Percentiles rank a stretch among this genome's conserved stretches.
Evolutionary conservation across 768 basidiomycete species (phyloP).

Genomic region (button mushroom (Agaricus bisporus)): DNA sequence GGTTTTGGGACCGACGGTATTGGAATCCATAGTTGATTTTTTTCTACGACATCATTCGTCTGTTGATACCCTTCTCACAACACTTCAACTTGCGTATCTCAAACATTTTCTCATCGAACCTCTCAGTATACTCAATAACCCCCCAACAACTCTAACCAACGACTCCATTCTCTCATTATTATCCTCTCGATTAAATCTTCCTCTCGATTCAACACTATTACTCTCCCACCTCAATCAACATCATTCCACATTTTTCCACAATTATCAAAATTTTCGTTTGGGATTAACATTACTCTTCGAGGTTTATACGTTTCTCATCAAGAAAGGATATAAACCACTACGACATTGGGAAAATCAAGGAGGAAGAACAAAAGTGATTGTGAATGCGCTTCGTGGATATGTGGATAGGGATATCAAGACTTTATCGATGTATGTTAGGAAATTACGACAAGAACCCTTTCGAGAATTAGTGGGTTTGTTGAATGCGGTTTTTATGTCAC

Average conservation of each 20-base stretch:
- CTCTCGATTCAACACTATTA: neutral
- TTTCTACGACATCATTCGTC: conserved; percentile 51
- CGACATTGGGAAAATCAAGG: conserved; percentile 20
- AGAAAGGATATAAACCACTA: conserved; percentile 35
- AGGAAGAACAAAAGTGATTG: conserved; percentile 33
- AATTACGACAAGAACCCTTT: conserved; percentile 13
- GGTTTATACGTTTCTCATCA: conserved; percentile 37
- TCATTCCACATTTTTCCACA: conserved; percentile 9
- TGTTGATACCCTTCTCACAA: conserved; percentile 47
- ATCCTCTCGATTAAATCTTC: neutral
- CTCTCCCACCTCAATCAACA: neutral
- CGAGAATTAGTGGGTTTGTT: neutral
- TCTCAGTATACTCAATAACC: conserved; percentile 35
- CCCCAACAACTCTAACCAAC: neutral
- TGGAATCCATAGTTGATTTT: conserved; percentile 55
- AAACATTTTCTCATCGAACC: conserved; percentile 65
- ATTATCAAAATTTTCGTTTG: conserved; percentile 27
- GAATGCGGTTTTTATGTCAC: neutral
- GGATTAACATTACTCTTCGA: conserved; percentile 41
- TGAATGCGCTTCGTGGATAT: conserved; percentile 37
- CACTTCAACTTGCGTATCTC: conserved; percentile 50
- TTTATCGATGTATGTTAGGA: conserved; percentile 46
- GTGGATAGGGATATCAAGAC: conserved; percentile 36
- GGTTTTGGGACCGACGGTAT: conserved; percentile 49
- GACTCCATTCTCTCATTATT: neutral